Conservation (phyloP, 2,329 filamentous ascomycete genomes). For the Neurospora crassa region DNA sequence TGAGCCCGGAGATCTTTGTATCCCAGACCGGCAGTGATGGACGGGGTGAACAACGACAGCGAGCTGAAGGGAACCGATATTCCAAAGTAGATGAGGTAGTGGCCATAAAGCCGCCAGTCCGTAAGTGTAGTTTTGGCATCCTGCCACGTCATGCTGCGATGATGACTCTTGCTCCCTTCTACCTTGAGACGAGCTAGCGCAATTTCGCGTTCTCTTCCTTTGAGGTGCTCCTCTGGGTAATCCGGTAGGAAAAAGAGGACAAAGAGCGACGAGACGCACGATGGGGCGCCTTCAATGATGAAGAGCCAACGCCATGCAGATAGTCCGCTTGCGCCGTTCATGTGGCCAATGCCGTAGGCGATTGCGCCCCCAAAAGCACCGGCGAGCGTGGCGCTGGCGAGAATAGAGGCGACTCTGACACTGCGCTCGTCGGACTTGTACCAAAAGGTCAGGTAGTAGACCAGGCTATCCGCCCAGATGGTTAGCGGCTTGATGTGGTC, state of each 20-base stretch:
- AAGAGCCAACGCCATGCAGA: conserved; percentile 66
- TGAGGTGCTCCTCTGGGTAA: conserved; percentile 43
- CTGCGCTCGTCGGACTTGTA: conserved; percentile 63
- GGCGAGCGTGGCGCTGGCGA: conserved; percentile 58
- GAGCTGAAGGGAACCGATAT: conserved; percentile 46
- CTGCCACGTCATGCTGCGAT: conserved; percentile 52
- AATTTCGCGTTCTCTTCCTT: conserved; percentile 43
- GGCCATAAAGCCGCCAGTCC: conserved; percentile 58
- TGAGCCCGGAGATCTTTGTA: conserved; percentile 47
- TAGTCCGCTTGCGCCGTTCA: conserved; percentile 53
- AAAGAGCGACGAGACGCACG: conserved; percentile 43
- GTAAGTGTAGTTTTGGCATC: conserved; percentile 62
- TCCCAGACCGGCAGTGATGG: conserved; percentile 45
- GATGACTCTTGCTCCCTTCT: conserved; percentile 44
- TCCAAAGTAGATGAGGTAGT: conserved; percentile 47
- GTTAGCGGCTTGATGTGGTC: no score
- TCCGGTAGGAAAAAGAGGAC: conserved; percentile 57
- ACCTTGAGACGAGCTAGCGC: conserved; percentile 32
- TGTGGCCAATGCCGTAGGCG: conserved; percentile 62
- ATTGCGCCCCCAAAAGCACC: conserved; percentile 66
- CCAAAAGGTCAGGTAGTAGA: conserved; percentile 55
- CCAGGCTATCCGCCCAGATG: no score
- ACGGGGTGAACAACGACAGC: conserved; percentile 52
- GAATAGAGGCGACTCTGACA: conserved; percentile 61
- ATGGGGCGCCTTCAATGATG: conserved; percentile 35